These are phyloP conservation scores for Sphagnum fallax DNA, from an alignment of 228 moss, liverwort and hornwort species.

Conservation along the genomic window DNA sequence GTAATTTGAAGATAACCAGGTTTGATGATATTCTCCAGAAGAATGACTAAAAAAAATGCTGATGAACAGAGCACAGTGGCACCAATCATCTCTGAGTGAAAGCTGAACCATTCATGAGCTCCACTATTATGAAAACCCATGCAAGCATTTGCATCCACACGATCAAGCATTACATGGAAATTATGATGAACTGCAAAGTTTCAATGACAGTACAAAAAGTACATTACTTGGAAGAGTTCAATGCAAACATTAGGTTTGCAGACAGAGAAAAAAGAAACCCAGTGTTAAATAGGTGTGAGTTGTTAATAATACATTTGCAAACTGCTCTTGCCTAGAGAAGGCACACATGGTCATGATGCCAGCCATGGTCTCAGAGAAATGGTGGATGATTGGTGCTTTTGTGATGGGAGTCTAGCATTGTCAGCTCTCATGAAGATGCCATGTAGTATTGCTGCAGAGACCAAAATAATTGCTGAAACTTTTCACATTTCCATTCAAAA, in stretches of 20 bases:
- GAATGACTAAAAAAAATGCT: constrained; percentile 33
- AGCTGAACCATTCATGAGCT: constrained; percentile 50
- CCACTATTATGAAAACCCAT: constrained; percentile 51
- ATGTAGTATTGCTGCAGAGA: constrained; percentile 30
- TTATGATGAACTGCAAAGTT: no score
- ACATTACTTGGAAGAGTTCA: no score
- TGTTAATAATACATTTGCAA: constrained; percentile 1
- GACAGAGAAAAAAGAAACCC: no score
- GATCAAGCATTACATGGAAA: constrained; percentile 16
- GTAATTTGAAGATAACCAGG: not conserved
- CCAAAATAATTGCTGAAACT: no score
- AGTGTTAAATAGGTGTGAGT: not conserved
- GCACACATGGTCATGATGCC: constrained; percentile 47
- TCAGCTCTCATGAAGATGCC: constrained; percentile 36
- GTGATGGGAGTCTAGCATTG: constrained; percentile 50
- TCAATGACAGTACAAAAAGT: no score
- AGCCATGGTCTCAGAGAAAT: constrained; percentile 43
- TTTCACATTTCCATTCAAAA: no score
- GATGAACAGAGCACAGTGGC: constrained; percentile 25
- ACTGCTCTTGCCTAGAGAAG: constrained; percentile 34
- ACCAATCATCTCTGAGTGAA: constrained; percentile 50
- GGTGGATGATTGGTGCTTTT: constrained; percentile 49
- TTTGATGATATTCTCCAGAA: not conserved
- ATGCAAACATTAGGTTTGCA: no score
- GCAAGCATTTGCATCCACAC: constrained; percentile 38